Conservation (phyloP, 1,284 basidiomycete genomes). For the Wallemia ichthyophaga region DNA sequence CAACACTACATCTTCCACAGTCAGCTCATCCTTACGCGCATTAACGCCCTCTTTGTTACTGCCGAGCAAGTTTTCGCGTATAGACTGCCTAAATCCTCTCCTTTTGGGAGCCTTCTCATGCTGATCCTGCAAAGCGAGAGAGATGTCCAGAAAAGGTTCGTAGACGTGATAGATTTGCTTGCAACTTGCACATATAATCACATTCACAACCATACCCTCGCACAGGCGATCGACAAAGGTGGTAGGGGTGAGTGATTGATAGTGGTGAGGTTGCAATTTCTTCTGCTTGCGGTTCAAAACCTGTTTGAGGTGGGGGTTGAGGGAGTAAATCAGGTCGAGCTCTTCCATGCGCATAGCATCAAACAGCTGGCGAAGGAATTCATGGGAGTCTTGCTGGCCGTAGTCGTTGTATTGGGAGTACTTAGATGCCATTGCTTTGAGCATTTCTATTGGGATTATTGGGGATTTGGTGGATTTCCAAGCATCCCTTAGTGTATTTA, state of each 20-base stretch:
- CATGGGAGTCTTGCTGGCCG: conserved; percentile 13
- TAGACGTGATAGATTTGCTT: conserved; percentile 11
- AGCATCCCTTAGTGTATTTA: background rate
- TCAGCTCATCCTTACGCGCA: background rate
- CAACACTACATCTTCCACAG: background rate
- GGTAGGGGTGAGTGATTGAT: conserved; percentile 4
- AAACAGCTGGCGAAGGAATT: conserved; percentile 11
- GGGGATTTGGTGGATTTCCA: background rate
- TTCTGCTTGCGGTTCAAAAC: background rate
- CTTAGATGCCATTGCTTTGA: background rate
- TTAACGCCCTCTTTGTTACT: too few species aligned
- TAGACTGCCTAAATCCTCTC: background rate
- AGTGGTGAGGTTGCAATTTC: background rate
- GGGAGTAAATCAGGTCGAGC: conserved; percentile 6
- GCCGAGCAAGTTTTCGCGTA: background rate
- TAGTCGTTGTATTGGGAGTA: conserved; percentile 10
- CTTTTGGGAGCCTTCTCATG: background rate
- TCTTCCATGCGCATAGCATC: conserved; percentile 14
- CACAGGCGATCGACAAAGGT: conserved; percentile 12
- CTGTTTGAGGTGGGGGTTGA: background rate
- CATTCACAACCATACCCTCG: conserved; percentile 11
- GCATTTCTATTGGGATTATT: background rate
- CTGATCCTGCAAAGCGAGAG: conserved; percentile 6
- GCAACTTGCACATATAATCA: conserved; percentile 13
- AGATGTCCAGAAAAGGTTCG: conserved; percentile 12